Evolutionary conservation across 2,329 filamentous ascomycete genomes (phyloP), one percentile per base, ranked within the genome.

Genomic region (Microascus cirrosus): DNA sequence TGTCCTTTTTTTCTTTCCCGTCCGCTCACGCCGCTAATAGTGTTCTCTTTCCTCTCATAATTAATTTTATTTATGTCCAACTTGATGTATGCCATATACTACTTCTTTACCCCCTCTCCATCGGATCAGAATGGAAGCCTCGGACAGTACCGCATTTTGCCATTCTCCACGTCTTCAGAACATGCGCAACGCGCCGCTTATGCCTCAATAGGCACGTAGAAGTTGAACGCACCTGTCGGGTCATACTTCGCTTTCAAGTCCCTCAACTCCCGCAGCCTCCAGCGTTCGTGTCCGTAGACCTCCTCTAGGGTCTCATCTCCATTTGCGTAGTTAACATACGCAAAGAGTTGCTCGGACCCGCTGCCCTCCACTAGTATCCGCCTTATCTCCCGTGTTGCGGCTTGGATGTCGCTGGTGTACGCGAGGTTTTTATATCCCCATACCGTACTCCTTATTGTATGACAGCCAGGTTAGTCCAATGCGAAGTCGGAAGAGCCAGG

Each of bases 311-410:
- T 63, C 67, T 81, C 77, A 8, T 75, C 68, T 1, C 77, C 78
- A 57, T 71, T 71, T 0, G 77, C 78, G 61, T 80, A 82, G 65
- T 82, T 82, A 56, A 79, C 70, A 58, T 81, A 80, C 0, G 70
- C 64, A 57, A 72, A 67, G 53, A 73, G 50, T 36, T 69, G 62
- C 1, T 63, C 57, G 25, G 65, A 59, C 11, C 22, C 22, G 11
- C 45, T 25, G 20, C 45, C 45, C n/a, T 20, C 22, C 45, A 22
- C 45, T 4, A 22, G 15, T 6, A 12, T n/a, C 10, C 12, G 6
- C n/a, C 45, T 20, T 11, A 51, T 51, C 4, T 22, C 45, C 45
- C 24, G 13, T 4, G 10, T 51, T 6, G 45, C 45, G 15, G 45
- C 45, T 11, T n/a, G 5, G 45, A 51, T 51, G 3, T 20, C 45